Evolutionary conservation across 768 basidiomycete genomes (phyloP).

Genomic region (Leucosporidium yakuticum): DNA sequence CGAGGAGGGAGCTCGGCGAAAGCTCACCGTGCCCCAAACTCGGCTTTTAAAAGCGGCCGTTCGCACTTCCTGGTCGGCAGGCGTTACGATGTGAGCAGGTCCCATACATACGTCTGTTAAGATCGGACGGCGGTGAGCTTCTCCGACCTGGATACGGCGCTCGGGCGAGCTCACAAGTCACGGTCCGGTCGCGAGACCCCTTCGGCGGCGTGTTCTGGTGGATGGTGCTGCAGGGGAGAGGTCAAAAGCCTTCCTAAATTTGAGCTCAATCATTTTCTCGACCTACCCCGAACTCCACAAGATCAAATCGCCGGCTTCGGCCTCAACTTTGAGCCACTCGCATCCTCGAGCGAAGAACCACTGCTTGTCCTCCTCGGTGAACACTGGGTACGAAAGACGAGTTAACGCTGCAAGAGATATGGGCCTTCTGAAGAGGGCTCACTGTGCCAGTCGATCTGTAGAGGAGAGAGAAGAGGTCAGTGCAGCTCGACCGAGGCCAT

Average conservation of each 20-base stretch:
- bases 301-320: not conserved
- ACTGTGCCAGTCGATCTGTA: conserved; percentile 9
- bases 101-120: conserved; percentile 15
- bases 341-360: conserved; percentile 46
- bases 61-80: conserved; percentile 5
- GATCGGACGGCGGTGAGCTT: not conserved
- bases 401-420: no score
- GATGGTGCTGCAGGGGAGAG: not conserved
- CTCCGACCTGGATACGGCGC: not conserved
- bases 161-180: not conserved
- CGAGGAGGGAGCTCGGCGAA: not conserved
- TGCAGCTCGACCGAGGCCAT: not conserved
- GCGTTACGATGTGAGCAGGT: not conserved
- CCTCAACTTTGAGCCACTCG: conserved; percentile 39
- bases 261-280: not conserved
- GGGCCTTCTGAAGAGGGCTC: not conserved
- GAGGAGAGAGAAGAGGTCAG: not conserved
- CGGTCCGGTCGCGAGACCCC: conserved; percentile 3
- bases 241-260: not conserved
- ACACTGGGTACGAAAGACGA: conserved; percentile 1
- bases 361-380: conserved; percentile 35
- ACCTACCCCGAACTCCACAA: conserved; percentile 5
- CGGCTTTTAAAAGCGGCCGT: conserved; percentile 1
- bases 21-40: not conserved
- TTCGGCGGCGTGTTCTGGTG: conserved; percentile 7